phyloP scores from a whole-genome alignment of 1,284 basidiomycete species.

The Moesziomyces parantarcticus region DNA sequence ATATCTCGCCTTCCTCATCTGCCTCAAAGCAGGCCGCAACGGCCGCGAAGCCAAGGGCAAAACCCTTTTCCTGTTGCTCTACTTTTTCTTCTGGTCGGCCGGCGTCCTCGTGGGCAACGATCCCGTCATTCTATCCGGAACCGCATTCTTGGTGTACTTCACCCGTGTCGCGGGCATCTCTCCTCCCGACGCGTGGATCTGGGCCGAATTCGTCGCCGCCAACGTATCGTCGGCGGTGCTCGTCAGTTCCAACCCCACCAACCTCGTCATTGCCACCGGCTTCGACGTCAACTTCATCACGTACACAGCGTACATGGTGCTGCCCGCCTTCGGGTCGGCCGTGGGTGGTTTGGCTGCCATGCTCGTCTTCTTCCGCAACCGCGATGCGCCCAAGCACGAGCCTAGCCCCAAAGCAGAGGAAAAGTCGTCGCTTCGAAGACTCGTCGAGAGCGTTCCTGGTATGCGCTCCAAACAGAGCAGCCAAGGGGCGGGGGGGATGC shows the following conservation, averaged over 20 bases:
- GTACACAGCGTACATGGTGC: constrained; percentile 65
- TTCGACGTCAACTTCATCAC: constrained; percentile 62
- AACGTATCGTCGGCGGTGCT: constrained; percentile 76
- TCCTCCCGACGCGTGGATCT: constrained; percentile 76
- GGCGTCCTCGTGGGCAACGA: constrained; percentile 86
- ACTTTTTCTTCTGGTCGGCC: constrained; percentile 80
- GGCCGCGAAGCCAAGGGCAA: constrained; percentile 65
- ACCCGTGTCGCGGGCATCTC: constrained; percentile 77
- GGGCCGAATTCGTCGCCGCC: constrained; percentile 78
- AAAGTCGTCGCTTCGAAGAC: constrained; percentile 24
- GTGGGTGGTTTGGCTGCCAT: constrained; percentile 47
- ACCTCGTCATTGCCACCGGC: constrained; percentile 67
- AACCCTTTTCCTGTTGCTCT: constrained; percentile 81
- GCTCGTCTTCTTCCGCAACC: constrained; percentile 57
- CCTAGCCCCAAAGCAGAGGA: not conserved
- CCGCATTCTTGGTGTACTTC: constrained; percentile 86
- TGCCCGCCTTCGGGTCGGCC: constrained; percentile 57
- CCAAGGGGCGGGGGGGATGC: constrained; percentile 7
- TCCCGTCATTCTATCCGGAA: constrained; percentile 73
- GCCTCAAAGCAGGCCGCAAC: constrained; percentile 46
- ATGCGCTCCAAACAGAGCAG: constrained; percentile 9
- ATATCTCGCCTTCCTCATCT: constrained; percentile 74
- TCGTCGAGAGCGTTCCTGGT: constrained; percentile 36
- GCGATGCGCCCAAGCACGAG: constrained; percentile 8
- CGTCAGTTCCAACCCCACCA: constrained; percentile 69